Percentiles rank a stretch among this genome's conserved stretches.
These are phyloP conservation scores for Chytriomyces hyalinus DNA, from an alignment of 192 early-diverging fungal genomes.

Conservation along the genomic window DNA sequence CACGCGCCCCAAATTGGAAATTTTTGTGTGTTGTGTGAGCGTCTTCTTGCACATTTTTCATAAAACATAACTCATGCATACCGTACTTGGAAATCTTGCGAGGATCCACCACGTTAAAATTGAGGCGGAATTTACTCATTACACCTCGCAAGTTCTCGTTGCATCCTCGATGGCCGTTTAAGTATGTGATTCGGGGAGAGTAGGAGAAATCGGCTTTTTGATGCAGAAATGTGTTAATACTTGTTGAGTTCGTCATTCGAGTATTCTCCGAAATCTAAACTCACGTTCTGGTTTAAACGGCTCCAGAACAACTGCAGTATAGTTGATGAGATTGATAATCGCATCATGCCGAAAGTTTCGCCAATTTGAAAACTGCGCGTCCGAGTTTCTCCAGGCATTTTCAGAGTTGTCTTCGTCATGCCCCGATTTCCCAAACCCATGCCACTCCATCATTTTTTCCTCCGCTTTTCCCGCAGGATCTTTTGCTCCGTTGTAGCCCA, in stretches of 20 bases:
- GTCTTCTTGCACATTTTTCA: not conserved
- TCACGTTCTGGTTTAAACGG: conserved; percentile 10
- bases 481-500: too few species aligned
- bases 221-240: not conserved
- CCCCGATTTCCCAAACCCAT: not conserved
- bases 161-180: conserved; percentile 25
- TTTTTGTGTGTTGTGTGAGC: not conserved
- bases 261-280: not conserved
- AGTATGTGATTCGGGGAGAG: conserved; percentile 21
- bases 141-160: conserved; percentile 30
- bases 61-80: not conserved
- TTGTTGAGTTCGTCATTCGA: not conserved
- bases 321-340: not conserved
- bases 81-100: conserved; percentile 25
- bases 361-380: not conserved
- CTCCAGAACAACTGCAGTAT: not conserved
- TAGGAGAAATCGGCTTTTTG: conserved; percentile 1
- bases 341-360: not conserved
- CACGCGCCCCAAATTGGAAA: too few species aligned
- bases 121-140: not conserved
- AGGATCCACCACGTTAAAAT: conserved; percentile 20
- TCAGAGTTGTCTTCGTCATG: not conserved
- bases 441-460: not conserved
- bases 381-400: not conserved
- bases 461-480: not conserved